These are phyloP conservation scores for Luffa acutangula DNA, from an alignment of 306 rosid genomes.

Conservation along the genomic window DNA sequence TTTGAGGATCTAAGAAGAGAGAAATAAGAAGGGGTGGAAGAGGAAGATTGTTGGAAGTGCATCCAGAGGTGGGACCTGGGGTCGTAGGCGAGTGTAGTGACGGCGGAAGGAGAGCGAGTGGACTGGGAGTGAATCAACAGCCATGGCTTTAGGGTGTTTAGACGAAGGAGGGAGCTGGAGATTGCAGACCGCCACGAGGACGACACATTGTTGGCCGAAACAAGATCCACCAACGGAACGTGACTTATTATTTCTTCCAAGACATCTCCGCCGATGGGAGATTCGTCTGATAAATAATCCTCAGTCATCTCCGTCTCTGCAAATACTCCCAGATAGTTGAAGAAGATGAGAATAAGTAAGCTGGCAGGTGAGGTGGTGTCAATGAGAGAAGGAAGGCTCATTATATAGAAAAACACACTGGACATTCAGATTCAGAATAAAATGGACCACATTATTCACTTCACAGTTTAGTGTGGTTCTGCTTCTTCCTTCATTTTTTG, in stretches of 20 bases:
- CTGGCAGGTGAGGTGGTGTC: too few relatives aligned
- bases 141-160: background rate
- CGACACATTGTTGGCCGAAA: background rate
- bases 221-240: background rate
- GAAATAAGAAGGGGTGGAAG: background rate
- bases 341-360: too few relatives aligned
- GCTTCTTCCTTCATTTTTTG: too few relatives aligned
- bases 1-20: background rate
- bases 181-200: background rate
- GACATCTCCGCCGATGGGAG: background rate
- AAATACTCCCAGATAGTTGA: too few relatives aligned
- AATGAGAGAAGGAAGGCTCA: too few relatives aligned
- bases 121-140: background rate
- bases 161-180: background rate
- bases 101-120: background rate
- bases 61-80: background rate
- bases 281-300: background rate
- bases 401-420: too few relatives aligned
- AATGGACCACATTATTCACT: too few relatives aligned
- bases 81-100: background rate
- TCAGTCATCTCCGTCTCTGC: background rate
- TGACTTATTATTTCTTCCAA: background rate
- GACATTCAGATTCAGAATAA: too few relatives aligned
- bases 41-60: background rate
- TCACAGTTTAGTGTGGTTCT: too few relatives aligned